These are phyloP conservation scores for Starmerella apis DNA, from an alignment of 805 yeast species.

Conservation along the genomic window DNA sequence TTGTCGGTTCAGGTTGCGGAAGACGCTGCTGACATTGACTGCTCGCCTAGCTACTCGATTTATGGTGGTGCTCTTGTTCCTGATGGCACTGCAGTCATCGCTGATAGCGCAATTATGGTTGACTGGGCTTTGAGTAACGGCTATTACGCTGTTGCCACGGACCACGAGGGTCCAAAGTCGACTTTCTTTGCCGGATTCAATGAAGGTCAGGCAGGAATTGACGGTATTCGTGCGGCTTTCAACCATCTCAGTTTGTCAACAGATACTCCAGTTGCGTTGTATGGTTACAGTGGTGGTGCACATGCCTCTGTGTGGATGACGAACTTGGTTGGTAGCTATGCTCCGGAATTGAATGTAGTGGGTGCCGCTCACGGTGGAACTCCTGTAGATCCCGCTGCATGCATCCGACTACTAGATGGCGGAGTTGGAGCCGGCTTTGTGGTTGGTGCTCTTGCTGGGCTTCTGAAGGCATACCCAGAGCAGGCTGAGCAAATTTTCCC, in stretches of 20 bases:
- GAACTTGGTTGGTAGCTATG: not conserved
- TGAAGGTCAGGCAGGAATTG: not conserved
- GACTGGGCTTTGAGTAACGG: not conserved
- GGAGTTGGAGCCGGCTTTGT: conserved; percentile 23
- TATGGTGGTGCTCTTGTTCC: not conserved
- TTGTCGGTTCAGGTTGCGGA: not conserved
- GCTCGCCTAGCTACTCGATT: not conserved
- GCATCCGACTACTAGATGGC: conserved; percentile 17
- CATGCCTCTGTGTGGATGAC: not conserved
- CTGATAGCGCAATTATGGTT: not conserved
- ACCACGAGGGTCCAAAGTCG: not conserved
- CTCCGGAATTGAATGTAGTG: not conserved
- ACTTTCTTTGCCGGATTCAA: not conserved
- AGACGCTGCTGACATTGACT: not conserved
- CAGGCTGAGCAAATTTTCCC: not conserved
- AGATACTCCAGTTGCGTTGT: not conserved
- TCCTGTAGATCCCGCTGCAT: conserved; percentile 19
- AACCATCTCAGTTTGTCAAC: not conserved
- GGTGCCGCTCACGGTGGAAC: conserved; percentile 20
- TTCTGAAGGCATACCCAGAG: conserved; percentile 22
- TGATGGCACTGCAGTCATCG: not conserved
- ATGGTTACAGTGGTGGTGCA: not conserved
- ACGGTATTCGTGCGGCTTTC: not conserved
- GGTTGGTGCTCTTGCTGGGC: conserved; percentile 24
- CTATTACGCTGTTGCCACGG: not conserved